Evolutionary conservation across 1,139 yeast genomes (phyloP).

Genomic region (Saccharomyces hybrid): DNA sequence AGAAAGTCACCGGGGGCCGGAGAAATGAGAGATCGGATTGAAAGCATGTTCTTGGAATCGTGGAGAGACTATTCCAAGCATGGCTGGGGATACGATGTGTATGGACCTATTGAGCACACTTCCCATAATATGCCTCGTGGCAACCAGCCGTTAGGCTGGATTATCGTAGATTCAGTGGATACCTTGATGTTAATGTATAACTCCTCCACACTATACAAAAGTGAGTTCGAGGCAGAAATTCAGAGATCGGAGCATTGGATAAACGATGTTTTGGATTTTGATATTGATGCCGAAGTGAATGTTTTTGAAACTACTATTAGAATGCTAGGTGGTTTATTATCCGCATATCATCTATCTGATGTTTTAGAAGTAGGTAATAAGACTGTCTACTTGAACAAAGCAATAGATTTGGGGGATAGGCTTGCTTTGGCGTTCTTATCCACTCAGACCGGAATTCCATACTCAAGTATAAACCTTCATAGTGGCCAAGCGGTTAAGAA

Average conservation of each 20-base stretch:
- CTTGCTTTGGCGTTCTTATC: slow-evolving; percentile 55
- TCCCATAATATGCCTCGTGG: slow-evolving; percentile 57
- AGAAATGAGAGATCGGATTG: slow-evolving; percentile 15
- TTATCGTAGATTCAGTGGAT: slow-evolving; percentile 83
- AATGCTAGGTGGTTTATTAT: slow-evolving; percentile 69
- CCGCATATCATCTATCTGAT: slow-evolving; percentile 67
- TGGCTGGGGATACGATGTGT: slow-evolving; percentile 81
- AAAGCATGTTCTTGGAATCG: slow-evolving; percentile 55
- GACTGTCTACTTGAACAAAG: slow-evolving; percentile 66
- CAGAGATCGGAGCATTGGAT: slow-evolving; percentile 65
- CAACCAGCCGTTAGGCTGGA: slow-evolving; percentile 90
- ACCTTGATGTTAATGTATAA: slow-evolving; percentile 79
- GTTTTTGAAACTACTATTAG: slow-evolving; percentile 83
- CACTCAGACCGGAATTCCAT: slow-evolving; percentile 63
- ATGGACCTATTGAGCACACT: slow-evolving; percentile 49
- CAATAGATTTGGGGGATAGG: slow-evolving; percentile 61
- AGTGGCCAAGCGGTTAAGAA: slow-evolving; percentile 53
- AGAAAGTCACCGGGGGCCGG: neutral
- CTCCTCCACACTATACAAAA: slow-evolving; percentile 50
- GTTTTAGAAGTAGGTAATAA: slow-evolving; percentile 36
- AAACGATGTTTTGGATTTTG: slow-evolving; percentile 46
- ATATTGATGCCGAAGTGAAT: slow-evolving; percentile 63
- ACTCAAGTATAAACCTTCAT: slow-evolving; percentile 65
- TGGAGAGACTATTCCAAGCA: slow-evolving; percentile 72
- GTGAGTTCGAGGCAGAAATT: neutral